A percentile compares a stretch with the other conserved stretches of the same genome.
Evolutionary conservation across 768 basidiomycete genomes (phyloP).

Genomic region (Mycena amicta): DNA sequence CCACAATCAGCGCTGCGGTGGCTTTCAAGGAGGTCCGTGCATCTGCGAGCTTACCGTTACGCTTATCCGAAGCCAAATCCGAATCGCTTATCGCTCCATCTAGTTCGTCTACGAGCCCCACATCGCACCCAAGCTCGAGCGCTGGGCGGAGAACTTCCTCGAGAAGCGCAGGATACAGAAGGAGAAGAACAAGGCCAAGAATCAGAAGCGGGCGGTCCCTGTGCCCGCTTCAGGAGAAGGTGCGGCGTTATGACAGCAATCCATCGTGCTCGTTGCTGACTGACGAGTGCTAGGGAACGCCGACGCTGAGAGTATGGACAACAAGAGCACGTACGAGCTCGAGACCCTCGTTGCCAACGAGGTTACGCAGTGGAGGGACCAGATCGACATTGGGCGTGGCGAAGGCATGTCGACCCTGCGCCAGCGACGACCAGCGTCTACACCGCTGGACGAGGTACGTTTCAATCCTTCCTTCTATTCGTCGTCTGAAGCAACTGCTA

Average conservation of each 20-base stretch:
- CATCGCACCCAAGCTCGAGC: conserved; percentile 61
- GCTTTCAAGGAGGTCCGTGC: conserved; percentile 61
- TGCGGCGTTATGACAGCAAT: not conserved
- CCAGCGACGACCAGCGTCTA: conserved; percentile 34
- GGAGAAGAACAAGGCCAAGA: conserved; percentile 21
- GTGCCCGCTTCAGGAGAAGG: conserved; percentile 16
- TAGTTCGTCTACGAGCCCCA: conserved; percentile 75
- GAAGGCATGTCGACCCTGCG: conserved; percentile 27
- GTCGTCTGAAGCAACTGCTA: too few species aligned
- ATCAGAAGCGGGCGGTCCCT: conserved; percentile 31
- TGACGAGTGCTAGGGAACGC: conserved; percentile 22
- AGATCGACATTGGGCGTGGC: conserved; percentile 35
- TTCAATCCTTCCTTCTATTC: too few species aligned
- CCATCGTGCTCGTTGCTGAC: conserved; percentile 24
- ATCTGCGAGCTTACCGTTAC: conserved; percentile 11
- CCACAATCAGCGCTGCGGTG: conserved; percentile 49
- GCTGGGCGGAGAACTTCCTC: conserved; percentile 44
- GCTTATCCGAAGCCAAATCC: conserved; percentile 23
- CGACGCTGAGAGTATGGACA: conserved; percentile 21
- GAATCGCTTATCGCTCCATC: conserved; percentile 1
- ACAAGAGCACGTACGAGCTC: conserved; percentile 44
- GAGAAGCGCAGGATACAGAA: conserved; percentile 31
- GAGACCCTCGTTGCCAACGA: conserved; percentile 55
- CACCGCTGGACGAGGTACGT: conserved; percentile 52
- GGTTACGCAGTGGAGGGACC: conserved; percentile 54